Conservation (phyloP, 345 rosid genomes). For the Acer negundo region DNA sequence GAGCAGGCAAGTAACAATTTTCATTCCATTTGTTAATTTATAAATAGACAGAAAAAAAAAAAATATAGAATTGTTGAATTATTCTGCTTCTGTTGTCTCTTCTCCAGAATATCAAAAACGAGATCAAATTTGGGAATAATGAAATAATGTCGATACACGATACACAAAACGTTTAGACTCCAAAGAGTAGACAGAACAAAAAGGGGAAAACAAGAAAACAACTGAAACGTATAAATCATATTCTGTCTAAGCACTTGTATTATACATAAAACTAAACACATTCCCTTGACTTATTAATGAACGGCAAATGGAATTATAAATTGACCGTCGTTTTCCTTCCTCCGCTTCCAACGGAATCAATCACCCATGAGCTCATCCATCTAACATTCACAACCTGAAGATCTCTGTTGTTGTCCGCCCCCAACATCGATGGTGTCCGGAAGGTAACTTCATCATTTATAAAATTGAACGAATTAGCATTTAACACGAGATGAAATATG, state of each 20-base stretch:
- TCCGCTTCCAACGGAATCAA: background rate
- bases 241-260: background rate
- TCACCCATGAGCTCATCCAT: background rate
- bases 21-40: background rate
- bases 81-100: background rate
- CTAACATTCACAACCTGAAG: constrained; percentile 62
- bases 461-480: background rate
- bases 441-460: constrained; percentile 42
- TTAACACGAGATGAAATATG: background rate
- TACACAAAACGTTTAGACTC: background rate
- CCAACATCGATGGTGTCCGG: constrained; percentile 62
- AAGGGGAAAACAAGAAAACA: background rate
- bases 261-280: background rate
- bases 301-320: constrained; percentile 6
- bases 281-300: background rate
- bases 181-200: background rate
- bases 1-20: background rate
- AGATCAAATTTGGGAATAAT: background rate
- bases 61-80: background rate
- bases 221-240: background rate
- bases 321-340: background rate
- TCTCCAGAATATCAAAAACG: background rate
- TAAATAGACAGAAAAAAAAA: background rate
- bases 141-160: background rate
- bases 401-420: constrained; percentile 51